Conservation (phyloP, 192 early-diverging fungal species). For the Backusella luteola region DNA sequence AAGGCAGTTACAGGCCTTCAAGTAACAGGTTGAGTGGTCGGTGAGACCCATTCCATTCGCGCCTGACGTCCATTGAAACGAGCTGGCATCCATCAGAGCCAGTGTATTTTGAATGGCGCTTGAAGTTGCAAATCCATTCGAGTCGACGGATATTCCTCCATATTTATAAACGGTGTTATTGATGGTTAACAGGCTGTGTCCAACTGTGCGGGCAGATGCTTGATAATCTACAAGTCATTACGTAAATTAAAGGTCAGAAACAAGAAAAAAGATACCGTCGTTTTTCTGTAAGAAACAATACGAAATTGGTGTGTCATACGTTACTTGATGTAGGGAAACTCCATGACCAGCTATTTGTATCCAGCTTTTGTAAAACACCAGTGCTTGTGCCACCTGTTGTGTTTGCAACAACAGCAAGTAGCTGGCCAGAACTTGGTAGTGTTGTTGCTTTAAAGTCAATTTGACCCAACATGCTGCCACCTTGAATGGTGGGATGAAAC, state of each 20-base stretch:
- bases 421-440: slow-evolving; percentile 42
- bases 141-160: slow-evolving; percentile 29
- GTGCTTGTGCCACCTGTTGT: slow-evolving; percentile 28
- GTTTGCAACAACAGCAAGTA: slow-evolving; percentile 44
- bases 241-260: slow-evolving; percentile 12
- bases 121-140: slow-evolving; percentile 17
- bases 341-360: slow-evolving; percentile 46
- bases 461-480: slow-evolving; percentile 33
- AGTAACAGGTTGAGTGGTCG: slow-evolving; percentile 36
- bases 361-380: slow-evolving; percentile 37
- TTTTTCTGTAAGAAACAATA: slow-evolving; percentile 11
- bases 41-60: slow-evolving; percentile 31
- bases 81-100: slow-evolving; percentile 22
- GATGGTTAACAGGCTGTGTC: slow-evolving; percentile 54
- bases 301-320: background rate
- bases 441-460: slow-evolving; percentile 35
- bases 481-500: slow-evolving; percentile 38
- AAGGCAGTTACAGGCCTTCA: slow-evolving; percentile 46
- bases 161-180: slow-evolving; percentile 47
- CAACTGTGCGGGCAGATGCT: slow-evolving; percentile 36
- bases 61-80: slow-evolving; percentile 25
- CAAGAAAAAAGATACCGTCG: background rate
- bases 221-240: background rate
- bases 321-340: slow-evolving; percentile 46
- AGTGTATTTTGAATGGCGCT: slow-evolving; percentile 31